Percentiles rank a stretch among this genome's conserved stretches.
phyloP scores from a whole-genome alignment of 2,329 filamentous ascomycete species.

The Diaporthe amygdali region DNA sequence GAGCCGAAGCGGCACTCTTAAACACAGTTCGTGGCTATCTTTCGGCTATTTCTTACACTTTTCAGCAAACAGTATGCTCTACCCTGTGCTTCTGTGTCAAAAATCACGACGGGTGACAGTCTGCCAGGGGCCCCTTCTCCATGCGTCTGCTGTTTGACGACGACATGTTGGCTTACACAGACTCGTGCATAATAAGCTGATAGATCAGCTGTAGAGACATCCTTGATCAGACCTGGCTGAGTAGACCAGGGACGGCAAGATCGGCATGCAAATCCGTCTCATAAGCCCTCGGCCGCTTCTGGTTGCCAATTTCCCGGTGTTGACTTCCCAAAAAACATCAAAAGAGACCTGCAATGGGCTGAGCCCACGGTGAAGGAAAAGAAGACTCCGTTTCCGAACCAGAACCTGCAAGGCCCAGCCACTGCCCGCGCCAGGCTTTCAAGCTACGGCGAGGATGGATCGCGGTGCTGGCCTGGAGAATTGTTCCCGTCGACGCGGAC shows the following conservation, averaged over 20 bases:
- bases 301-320: background rate
- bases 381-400: background rate
- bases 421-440: background rate
- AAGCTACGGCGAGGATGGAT: background rate
- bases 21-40: background rate
- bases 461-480: background rate
- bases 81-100: background rate
- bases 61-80: background rate
- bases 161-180: background rate
- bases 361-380: background rate
- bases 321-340: background rate
- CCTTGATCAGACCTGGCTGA: slow-evolving; percentile 11
- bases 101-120: background rate
- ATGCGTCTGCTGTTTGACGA: background rate
- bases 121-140: background rate
- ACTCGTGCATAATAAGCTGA: slow-evolving; percentile 17
- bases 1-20: slow-evolving; percentile 9
- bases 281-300: slow-evolving; percentile 1
- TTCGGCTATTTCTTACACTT: background rate
- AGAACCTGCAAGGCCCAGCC: background rate
- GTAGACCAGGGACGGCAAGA: slow-evolving; percentile 19
- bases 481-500: background rate
- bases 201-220: slow-evolving; percentile 7
- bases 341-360: background rate
- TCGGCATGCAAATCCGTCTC: slow-evolving; percentile 23